Conservation (phyloP, 2,329 filamentous ascomycete species). For the Curvularia verruculosa region DNA sequence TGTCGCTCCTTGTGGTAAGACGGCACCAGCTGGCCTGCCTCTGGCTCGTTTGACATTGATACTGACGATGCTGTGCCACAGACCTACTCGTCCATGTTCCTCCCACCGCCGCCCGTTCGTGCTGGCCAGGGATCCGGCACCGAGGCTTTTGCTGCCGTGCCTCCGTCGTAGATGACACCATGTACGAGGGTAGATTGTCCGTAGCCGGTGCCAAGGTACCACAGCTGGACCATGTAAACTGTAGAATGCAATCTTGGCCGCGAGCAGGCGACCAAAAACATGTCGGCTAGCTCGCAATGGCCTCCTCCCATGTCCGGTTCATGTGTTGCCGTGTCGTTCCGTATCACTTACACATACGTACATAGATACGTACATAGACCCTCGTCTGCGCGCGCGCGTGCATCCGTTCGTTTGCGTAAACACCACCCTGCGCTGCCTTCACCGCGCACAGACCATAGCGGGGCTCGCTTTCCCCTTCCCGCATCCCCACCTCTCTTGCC, state of each 20-base stretch:
- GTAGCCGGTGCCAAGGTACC: conserved; percentile 14
- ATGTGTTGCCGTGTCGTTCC: conserved; percentile 1
- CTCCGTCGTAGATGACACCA: conserved; percentile 43
- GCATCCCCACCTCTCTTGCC: conserved; percentile 29
- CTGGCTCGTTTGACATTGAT: not conserved
- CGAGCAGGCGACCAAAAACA: conserved; percentile 3
- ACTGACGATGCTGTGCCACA: conserved; percentile 27
- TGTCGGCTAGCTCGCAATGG: conserved; percentile 4
- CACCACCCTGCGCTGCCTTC: conserved; percentile 13
- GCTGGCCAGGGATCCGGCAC: conserved; percentile 51
- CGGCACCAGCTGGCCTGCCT: not conserved
- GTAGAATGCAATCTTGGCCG: conserved; percentile 15
- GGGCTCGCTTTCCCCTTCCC: conserved; percentile 19
- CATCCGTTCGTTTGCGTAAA: conserved; percentile 8
- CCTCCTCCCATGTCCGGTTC: conserved; percentile 2
- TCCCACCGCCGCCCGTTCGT: conserved; percentile 59
- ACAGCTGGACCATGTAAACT: conserved; percentile 23
- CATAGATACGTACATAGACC: no score
- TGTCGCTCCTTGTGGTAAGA: conserved; percentile 56
- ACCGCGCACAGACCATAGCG: conserved; percentile 17
- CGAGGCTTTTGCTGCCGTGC: conserved; percentile 57
- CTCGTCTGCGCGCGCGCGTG: not conserved
- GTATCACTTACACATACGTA: conserved; percentile 10
- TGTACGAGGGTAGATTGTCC: not conserved
- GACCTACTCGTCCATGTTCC: conserved; percentile 69